Conservation (phyloP, 2,329 filamentous ascomycete species). For the Akanthomyces uredinophilus region DNA sequence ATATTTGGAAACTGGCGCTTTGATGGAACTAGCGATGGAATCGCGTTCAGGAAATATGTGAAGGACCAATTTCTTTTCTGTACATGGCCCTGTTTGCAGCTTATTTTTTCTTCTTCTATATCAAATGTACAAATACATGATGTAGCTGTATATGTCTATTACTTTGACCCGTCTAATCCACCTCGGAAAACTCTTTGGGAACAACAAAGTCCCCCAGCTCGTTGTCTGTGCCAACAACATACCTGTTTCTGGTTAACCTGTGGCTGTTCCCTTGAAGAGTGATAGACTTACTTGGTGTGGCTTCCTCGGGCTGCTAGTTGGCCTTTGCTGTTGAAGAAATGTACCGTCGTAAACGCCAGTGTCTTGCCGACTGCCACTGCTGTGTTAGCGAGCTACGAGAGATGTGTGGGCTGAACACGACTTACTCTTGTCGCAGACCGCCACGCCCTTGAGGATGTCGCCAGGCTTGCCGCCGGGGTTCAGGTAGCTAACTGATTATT, state of each 20-base stretch:
- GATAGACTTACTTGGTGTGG: conserved; percentile 54
- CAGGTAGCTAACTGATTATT: conserved; percentile 53
- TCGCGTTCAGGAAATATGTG: neutral
- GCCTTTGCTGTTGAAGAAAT: conserved; percentile 54
- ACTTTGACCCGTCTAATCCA: conserved; percentile 23
- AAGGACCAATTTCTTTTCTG: neutral
- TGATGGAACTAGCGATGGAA: neutral
- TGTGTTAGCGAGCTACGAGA: neutral
- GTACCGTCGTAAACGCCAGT: conserved; percentile 55
- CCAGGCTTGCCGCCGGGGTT: conserved; percentile 53
- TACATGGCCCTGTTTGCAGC: neutral
- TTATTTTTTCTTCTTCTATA: neutral
- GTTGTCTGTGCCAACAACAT: conserved; percentile 35
- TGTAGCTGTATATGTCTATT: neutral
- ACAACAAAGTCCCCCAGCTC: conserved; percentile 33
- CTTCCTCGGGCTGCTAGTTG: conserved; percentile 58
- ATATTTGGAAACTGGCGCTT: neutral
- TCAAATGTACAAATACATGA: neutral
- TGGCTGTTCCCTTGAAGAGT: neutral
- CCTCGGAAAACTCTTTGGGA: conserved; percentile 29
- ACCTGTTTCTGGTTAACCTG: conserved; percentile 29
- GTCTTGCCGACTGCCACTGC: conserved; percentile 52
- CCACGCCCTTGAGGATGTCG: conserved; percentile 50
- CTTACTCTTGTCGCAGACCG: conserved; percentile 58
- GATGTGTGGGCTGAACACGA: no score